Evolutionary conservation across 129 eudicot species (phyloP).

Genomic region (Flaveria robusta): DNA sequence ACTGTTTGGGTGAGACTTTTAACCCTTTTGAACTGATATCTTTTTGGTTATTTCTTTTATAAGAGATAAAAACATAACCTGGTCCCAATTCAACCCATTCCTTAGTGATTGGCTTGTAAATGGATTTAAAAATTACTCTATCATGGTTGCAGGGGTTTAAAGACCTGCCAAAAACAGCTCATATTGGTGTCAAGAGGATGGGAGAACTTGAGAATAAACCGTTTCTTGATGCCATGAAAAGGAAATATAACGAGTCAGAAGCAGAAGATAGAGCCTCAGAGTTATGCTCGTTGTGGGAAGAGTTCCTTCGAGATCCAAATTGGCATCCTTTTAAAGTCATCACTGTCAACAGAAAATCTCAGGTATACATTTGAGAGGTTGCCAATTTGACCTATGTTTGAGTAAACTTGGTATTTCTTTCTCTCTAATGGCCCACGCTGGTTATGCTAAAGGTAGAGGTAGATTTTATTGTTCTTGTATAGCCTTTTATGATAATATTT

Average conservation of each 20-base stretch:
- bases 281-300: constrained; percentile 53
- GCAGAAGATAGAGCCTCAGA: constrained; percentile 49
- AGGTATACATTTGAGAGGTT: constrained; percentile 42
- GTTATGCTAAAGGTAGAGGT: background rate
- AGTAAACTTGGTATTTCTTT: no score
- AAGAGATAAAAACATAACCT: background rate
- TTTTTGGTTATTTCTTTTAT: background rate
- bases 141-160: constrained; percentile 29
- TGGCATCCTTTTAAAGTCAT: constrained; percentile 87
- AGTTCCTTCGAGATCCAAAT: constrained; percentile 57
- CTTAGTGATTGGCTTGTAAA: background rate
- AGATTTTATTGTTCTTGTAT: background rate
- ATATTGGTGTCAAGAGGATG: constrained; percentile 71
- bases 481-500: background rate
- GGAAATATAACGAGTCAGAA: constrained; percentile 42
- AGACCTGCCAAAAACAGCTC: constrained; percentile 28
- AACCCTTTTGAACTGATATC: background rate
- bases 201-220: constrained; percentile 61
- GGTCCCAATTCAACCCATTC: background rate
- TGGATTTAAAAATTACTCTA: constrained; percentile 13
- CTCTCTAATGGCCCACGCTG: background rate
- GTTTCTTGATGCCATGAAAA: constrained; percentile 47
- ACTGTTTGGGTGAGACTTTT: background rate
- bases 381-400: no score
- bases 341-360: constrained; percentile 41